These are phyloP conservation scores for Turritis glabra DNA, from an alignment of 345 rosid genomes.

Conservation along the genomic window DNA sequence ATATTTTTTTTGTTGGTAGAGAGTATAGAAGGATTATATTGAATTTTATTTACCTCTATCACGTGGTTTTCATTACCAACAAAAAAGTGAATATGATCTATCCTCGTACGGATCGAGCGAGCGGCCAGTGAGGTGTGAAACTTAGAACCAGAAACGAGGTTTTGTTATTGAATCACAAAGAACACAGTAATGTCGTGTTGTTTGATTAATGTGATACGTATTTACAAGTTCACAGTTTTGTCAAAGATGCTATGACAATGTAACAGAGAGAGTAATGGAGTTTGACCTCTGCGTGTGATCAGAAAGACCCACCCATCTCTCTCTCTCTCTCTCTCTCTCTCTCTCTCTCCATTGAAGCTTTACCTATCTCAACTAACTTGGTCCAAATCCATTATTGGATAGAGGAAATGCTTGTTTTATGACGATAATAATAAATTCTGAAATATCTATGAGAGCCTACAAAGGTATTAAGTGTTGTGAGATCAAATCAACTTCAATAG, in stretches of 20 bases:
- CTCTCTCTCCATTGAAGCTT: slow-evolving; percentile 20
- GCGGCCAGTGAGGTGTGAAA: slow-evolving; percentile 7
- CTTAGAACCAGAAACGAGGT: not conserved
- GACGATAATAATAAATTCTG: not conserved
- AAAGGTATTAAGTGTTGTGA: slow-evolving; percentile 28
- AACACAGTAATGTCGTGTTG: slow-evolving; percentile 4
- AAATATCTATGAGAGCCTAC: slow-evolving; percentile 9
- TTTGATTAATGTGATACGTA: slow-evolving; percentile 11
- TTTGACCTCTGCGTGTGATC: slow-evolving; percentile 32
- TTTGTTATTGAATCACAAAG: not conserved
- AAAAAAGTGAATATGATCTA: not conserved
- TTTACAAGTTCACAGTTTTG: slow-evolving; percentile 29
- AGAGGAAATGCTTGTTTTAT: not conserved
- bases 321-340: not conserved
- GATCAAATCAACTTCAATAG: slow-evolving; percentile 20
- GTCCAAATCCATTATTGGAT: slow-evolving; percentile 9
- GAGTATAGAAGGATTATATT: not conserved
- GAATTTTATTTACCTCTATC: not conserved
- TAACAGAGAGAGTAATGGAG: slow-evolving; percentile 28
- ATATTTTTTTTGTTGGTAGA: too few relatives aligned
- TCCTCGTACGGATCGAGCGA: not conserved
- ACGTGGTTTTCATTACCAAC: slow-evolving; percentile 17
- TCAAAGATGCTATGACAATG: slow-evolving; percentile 29
- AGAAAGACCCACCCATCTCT: slow-evolving; percentile 6
- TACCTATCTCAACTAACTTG: slow-evolving; percentile 24